Conservation (phyloP, 2,329 filamentous ascomycete genomes). For the Colletotrichum cuscutae region DNA sequence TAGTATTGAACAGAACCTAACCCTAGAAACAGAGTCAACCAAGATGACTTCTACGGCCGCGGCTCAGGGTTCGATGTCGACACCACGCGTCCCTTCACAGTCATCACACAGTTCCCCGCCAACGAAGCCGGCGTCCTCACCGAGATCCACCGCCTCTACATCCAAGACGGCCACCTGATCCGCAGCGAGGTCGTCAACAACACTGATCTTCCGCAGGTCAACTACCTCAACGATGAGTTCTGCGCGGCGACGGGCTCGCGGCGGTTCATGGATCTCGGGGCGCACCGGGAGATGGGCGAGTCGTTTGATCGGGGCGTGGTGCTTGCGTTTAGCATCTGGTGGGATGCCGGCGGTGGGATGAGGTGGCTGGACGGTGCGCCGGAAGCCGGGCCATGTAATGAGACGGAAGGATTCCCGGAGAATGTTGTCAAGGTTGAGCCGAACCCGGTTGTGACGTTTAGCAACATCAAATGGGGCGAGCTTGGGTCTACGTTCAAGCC, state of each 20-base stretch:
- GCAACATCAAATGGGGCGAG: slow-evolving; percentile 69
- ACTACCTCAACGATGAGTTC: slow-evolving; percentile 49
- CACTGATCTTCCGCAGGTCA: slow-evolving; percentile 43
- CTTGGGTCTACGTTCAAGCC: slow-evolving; percentile 62
- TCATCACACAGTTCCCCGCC: slow-evolving; percentile 62
- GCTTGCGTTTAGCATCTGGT: slow-evolving; percentile 62
- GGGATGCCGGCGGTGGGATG: slow-evolving; percentile 63
- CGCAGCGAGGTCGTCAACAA: slow-evolving; percentile 50
- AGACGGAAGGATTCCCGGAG: slow-evolving; percentile 61
- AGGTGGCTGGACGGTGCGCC: slow-evolving; percentile 60
- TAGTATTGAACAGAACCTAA: slow-evolving; percentile 1
- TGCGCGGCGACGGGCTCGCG: slow-evolving; percentile 45
- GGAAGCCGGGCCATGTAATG: slow-evolving; percentile 61
- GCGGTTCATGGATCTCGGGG: slow-evolving; percentile 50
- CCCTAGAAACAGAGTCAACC: slow-evolving; percentile 30
- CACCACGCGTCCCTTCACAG: slow-evolving; percentile 51
- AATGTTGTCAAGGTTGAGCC: slow-evolving; percentile 58
- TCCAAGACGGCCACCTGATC: slow-evolving; percentile 60
- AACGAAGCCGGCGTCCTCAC: slow-evolving; percentile 48
- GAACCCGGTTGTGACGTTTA: slow-evolving; percentile 62
- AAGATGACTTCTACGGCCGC: slow-evolving; percentile 46
- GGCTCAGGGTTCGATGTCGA: slow-evolving; percentile 45
- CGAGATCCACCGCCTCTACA: slow-evolving; percentile 59
- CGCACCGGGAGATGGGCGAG: slow-evolving; percentile 55
- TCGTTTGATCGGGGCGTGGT: slow-evolving; percentile 60